Conservation (phyloP, 352 stramenopile genomes). For the Pythium aquatile region DNA sequence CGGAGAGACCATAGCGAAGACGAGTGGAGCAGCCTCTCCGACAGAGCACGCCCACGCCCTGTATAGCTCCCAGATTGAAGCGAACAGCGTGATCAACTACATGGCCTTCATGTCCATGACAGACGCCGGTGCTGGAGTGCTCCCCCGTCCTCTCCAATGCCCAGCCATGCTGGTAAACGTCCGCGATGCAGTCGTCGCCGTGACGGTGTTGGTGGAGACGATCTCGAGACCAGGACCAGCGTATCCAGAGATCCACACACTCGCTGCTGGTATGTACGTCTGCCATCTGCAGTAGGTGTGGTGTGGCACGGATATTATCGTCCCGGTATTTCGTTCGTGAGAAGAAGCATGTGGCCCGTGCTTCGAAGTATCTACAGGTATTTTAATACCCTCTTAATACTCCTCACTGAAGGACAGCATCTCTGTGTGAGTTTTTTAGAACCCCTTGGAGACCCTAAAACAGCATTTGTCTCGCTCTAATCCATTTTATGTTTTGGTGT, state of each 20-base stretch:
- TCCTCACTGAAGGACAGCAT: too few relatives aligned
- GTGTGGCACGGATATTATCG: conserved; percentile 5
- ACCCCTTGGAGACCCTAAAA: too few relatives aligned
- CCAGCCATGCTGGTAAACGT: conserved; percentile 3
- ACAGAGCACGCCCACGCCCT: too few relatives aligned
- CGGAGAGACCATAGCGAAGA: conserved; percentile 18
- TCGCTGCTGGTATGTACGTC: conserved; percentile 15
- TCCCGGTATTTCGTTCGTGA: conserved; percentile 10
- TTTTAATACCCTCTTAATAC: too few relatives aligned
- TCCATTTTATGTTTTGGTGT: too few relatives aligned
- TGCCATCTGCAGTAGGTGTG: conserved; percentile 24
- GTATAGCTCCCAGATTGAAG: conserved; percentile 4
- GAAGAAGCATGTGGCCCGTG: too few relatives aligned
- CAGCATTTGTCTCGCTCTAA: too few relatives aligned
- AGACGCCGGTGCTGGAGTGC: too few relatives aligned
- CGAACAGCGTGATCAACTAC: conserved; percentile 27
- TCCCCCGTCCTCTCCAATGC: too few relatives aligned
- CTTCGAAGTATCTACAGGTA: too few relatives aligned
- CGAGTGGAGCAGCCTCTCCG: conserved; percentile 18
- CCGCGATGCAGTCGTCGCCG: conserved; percentile 16
- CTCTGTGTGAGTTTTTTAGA: too few relatives aligned
- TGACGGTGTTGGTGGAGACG: conserved; percentile 19
- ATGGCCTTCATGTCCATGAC: conserved; percentile 12
- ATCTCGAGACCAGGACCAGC: conserved; percentile 18
- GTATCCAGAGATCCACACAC: conserved; percentile 20